A percentile compares a stretch with the other conserved stretches of the same genome.
Evolutionary conservation across 768 basidiomycete species (phyloP).

Genomic region (Leccinum sublutescens): DNA sequence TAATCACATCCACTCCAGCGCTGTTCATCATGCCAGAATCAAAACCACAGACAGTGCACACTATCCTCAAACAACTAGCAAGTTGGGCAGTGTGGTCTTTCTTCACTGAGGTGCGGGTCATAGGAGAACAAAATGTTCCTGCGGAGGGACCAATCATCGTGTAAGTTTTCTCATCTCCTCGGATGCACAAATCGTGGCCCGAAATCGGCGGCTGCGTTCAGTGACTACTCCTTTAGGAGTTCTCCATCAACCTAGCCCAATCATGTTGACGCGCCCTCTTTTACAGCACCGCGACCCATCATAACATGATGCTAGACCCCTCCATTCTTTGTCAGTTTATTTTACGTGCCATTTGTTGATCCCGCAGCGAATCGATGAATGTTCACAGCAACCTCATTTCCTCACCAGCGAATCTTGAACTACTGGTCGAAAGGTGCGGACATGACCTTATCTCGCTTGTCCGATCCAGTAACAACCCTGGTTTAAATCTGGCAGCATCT

Average conservation of each 20-base stretch:
- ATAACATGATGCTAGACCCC: slow-evolving; percentile 95
- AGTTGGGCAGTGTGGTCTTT: slow-evolving; percentile 78
- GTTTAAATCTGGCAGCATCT: slow-evolving; percentile 45
- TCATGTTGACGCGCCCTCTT: slow-evolving; percentile 14
- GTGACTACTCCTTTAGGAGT: background rate
- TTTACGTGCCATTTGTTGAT: slow-evolving; percentile 15
- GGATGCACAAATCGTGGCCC: background rate
- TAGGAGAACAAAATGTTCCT: slow-evolving; percentile 89
- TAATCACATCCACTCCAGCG: slow-evolving; percentile 8
- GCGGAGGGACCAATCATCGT: slow-evolving; percentile 87
- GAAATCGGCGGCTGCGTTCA: slow-evolving; percentile 3
- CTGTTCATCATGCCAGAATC: slow-evolving; percentile 27
- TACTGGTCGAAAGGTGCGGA: slow-evolving; percentile 89
- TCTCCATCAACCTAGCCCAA: background rate
- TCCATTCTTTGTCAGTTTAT: slow-evolving; percentile 67
- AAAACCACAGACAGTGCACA: slow-evolving; percentile 53
- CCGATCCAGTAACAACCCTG: slow-evolving; percentile 10
- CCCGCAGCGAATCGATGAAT: slow-evolving; percentile 17
- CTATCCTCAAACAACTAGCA: slow-evolving; percentile 68
- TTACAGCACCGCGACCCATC: slow-evolving; percentile 76
- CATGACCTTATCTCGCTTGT: slow-evolving; percentile 10
- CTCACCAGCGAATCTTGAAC: slow-evolving; percentile 77
- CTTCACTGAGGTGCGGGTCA: slow-evolving; percentile 83
- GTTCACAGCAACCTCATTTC: slow-evolving; percentile 71
- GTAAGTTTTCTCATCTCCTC: slow-evolving; percentile 46